Conservation (phyloP, 2,329 filamentous ascomycete species). For the Xylaria sp. region DNA sequence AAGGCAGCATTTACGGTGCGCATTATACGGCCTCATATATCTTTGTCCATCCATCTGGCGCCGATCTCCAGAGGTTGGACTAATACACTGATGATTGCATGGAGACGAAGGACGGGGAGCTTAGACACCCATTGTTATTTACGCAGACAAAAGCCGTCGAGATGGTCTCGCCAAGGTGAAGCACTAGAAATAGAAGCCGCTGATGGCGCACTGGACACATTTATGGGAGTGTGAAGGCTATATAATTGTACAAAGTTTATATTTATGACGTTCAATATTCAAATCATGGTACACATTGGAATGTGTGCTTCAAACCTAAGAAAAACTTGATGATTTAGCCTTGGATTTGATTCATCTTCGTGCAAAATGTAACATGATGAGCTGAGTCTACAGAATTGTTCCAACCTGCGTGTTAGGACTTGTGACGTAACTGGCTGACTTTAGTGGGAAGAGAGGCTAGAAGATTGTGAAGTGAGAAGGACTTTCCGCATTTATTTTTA, state of each 20-base stretch:
- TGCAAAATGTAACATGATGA: no score
- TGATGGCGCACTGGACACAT: conserved; percentile 1
- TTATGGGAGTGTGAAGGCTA: neutral
- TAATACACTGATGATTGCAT: conserved; percentile 17
- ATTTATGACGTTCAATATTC: neutral
- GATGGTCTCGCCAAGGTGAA: neutral
- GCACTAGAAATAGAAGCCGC: conserved; percentile 14
- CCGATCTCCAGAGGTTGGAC: conserved; percentile 17
- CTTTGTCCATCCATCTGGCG: conserved; percentile 1
- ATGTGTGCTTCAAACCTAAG: no score
- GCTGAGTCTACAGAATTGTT: no score
- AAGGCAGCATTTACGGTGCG: conserved; percentile 19
- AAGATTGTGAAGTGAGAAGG: no score
- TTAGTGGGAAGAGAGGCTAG: no score
- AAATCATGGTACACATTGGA: neutral
- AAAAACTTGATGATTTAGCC: no score
- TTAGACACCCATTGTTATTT: neutral
- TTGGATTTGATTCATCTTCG: no score
- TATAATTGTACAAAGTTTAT: conserved; percentile 18
- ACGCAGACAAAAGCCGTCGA: neutral
- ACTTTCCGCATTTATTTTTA: no score
- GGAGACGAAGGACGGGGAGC: conserved; percentile 5
- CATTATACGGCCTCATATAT: conserved; percentile 15
- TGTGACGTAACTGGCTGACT: no score
- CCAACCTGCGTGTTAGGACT: no score